phyloP scores from a whole-genome alignment of 164 flowering plant genomes.

The Cinnamomum micranthum region DNA sequence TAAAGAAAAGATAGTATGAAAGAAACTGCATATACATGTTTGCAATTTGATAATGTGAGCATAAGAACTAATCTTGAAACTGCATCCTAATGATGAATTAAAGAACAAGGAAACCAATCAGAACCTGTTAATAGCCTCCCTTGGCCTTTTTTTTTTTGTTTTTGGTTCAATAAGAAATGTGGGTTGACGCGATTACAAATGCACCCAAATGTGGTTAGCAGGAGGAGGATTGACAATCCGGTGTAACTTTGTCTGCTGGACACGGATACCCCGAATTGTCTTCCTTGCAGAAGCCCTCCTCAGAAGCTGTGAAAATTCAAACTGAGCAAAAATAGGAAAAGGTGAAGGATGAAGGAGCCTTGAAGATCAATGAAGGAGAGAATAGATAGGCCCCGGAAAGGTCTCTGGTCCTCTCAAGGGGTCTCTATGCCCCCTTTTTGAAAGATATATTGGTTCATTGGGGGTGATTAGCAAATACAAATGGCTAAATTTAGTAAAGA shows the following conservation, averaged over 20 bases:
- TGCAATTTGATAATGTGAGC: too few species aligned
- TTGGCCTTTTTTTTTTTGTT: too few species aligned
- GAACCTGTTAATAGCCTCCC: too few species aligned
- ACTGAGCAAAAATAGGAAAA: not conserved
- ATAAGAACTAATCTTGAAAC: too few species aligned
- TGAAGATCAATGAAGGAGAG: not conserved
- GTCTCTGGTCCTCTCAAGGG: not conserved
- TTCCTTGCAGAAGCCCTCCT: conserved; percentile 10
- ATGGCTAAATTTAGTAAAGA: not conserved
- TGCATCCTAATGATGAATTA: too few species aligned
- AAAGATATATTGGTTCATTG: not conserved
- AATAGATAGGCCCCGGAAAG: not conserved
- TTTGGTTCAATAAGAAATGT: not conserved
- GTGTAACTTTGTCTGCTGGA: not conserved
- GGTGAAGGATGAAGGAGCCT: not conserved
- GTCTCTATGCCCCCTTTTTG: not conserved
- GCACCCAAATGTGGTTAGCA: not conserved
- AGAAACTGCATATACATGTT: too few species aligned
- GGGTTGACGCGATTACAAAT: not conserved
- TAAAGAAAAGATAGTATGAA: too few species aligned
- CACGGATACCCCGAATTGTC: conserved; percentile 1
- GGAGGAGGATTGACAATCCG: not conserved
- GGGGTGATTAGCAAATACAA: not conserved
- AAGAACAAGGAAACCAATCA: too few species aligned
- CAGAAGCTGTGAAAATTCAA: not conserved